Percentiles rank a stretch among this genome's conserved stretches.
phyloP scores from a whole-genome alignment of 2,329 filamentous ascomycete genomes.

The Tolypocladium paradoxum region DNA sequence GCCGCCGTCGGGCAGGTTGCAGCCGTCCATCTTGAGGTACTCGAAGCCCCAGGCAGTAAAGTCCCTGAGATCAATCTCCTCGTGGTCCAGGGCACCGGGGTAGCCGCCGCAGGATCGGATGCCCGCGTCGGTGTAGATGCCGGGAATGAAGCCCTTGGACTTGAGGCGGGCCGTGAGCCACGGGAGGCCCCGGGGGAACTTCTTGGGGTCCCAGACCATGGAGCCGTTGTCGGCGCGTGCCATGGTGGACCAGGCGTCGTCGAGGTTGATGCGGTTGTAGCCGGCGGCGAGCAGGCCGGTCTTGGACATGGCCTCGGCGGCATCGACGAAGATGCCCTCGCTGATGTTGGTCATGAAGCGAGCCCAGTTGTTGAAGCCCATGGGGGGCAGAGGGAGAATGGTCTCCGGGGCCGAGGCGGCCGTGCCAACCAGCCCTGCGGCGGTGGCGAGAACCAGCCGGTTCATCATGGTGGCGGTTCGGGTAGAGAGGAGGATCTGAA shows the following conservation, averaged over 20 bases:
- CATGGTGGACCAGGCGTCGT: constrained; percentile 32
- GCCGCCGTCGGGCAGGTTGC: constrained; percentile 19
- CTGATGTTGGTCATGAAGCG: constrained; percentile 36
- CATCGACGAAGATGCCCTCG: constrained; percentile 34
- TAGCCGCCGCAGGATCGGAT: constrained; percentile 32
- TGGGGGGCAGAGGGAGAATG: constrained; percentile 24
- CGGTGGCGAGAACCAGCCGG: neutral
- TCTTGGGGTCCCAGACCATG: constrained; percentile 27
- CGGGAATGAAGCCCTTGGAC: constrained; percentile 28
- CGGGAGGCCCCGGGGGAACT: constrained; percentile 31
- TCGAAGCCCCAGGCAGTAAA: constrained; percentile 27
- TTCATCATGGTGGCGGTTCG: neutral
- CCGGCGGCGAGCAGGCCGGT: constrained; percentile 26
- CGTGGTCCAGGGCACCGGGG: constrained; percentile 28
- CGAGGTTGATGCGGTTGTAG: constrained; percentile 28
- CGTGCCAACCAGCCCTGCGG: neutral
- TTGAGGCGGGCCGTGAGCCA: constrained; percentile 29
- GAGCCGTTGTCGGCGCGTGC: constrained; percentile 23
- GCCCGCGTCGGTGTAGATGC: constrained; percentile 34
- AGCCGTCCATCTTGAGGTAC: constrained; percentile 29
- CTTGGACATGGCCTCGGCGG: constrained; percentile 31
- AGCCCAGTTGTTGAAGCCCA: constrained; percentile 43
- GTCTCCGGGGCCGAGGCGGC: neutral
- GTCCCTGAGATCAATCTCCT: constrained; percentile 28
- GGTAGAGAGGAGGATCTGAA: too few species aligned